phyloP scores from a whole-genome alignment of 1,139 yeast species.

The Fermentozyma sake region DNA sequence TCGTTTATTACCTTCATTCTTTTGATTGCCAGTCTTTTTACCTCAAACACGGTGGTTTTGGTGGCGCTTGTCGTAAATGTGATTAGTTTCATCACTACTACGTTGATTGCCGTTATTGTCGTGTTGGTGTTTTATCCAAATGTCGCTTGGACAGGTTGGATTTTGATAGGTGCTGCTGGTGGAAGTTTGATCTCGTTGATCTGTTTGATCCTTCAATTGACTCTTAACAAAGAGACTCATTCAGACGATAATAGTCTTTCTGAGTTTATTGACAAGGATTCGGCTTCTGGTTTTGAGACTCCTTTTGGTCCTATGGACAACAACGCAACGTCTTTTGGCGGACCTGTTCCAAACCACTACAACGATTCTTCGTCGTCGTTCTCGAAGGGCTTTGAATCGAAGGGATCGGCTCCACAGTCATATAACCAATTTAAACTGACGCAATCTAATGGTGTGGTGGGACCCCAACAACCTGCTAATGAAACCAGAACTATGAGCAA shows the following conservation, averaged over 20 bases:
- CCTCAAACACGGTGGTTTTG: conserved; percentile 8
- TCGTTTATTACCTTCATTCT: conserved; percentile 39
- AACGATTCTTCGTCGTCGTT: conserved; percentile 6
- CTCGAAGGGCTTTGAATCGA: conserved; percentile 5
- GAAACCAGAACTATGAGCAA: conserved; percentile 10
- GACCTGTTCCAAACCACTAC: conserved; percentile 2
- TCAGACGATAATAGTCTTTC: not conserved
- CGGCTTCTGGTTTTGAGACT: conserved; percentile 1
- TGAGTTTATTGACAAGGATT: conserved; percentile 2
- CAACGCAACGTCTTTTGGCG: too few species aligned
- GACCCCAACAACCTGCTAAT: not conserved
- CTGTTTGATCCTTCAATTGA: conserved; percentile 13
- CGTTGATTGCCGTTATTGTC: conserved; percentile 50
- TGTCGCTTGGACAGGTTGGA: conserved; percentile 67
- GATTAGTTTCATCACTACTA: conserved; percentile 48
- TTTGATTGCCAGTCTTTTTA: conserved; percentile 9
- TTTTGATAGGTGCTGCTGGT: conserved; percentile 61
- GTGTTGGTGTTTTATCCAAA: conserved; percentile 60
- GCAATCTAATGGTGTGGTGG: not conserved
- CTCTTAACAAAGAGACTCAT: conserved; percentile 1
- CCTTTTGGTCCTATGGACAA: conserved; percentile 1
- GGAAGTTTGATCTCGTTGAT: conserved; percentile 38
- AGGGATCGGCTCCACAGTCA: conserved; percentile 3
- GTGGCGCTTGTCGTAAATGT: conserved; percentile 28
- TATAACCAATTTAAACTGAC: conserved; percentile 1